phyloP scores from a whole-genome alignment of 305 asterid genomes.

The Fraxinus sp. region DNA sequence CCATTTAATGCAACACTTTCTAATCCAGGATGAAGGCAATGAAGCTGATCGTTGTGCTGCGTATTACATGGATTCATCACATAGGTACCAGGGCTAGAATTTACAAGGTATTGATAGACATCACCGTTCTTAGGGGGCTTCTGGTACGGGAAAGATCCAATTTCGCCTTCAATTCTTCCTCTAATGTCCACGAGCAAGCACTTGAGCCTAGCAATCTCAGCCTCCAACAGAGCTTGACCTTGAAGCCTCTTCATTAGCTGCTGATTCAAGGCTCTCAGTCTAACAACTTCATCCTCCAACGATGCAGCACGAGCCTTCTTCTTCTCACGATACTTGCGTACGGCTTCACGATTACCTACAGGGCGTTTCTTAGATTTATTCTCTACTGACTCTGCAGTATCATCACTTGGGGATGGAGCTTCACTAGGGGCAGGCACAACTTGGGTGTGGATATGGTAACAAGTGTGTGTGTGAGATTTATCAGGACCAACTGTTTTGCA shows the following conservation, averaged over 20 bases:
- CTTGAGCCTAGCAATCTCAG: constrained; percentile 78
- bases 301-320: constrained; percentile 36
- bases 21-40: constrained; percentile 71
- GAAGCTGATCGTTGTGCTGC: constrained; percentile 65
- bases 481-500: constrained; percentile 91
- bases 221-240: constrained; percentile 70
- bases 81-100: constrained; percentile 50
- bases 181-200: constrained; percentile 89
- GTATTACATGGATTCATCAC: constrained; percentile 77
- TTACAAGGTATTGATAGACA: constrained; percentile 3
- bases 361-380: constrained; percentile 61
- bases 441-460: constrained; percentile 91
- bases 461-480: constrained; percentile 82
- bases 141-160: constrained; percentile 92
- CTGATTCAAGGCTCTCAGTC: constrained; percentile 1
- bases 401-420: constrained; percentile 27
- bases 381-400: constrained; percentile 63
- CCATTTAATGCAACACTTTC: constrained; percentile 39
- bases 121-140: constrained; percentile 36
- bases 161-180: constrained; percentile 93
- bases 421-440: constrained; percentile 61
- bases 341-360: constrained; percentile 81
- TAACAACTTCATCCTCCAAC: background rate
- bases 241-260: constrained; percentile 74
- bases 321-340: constrained; percentile 82